A percentile compares a stretch with the other conserved stretches of the same genome.
phyloP scores from a whole-genome alignment of 768 basidiomycete genomes.

The Cyclocybe cylindracea region DNA sequence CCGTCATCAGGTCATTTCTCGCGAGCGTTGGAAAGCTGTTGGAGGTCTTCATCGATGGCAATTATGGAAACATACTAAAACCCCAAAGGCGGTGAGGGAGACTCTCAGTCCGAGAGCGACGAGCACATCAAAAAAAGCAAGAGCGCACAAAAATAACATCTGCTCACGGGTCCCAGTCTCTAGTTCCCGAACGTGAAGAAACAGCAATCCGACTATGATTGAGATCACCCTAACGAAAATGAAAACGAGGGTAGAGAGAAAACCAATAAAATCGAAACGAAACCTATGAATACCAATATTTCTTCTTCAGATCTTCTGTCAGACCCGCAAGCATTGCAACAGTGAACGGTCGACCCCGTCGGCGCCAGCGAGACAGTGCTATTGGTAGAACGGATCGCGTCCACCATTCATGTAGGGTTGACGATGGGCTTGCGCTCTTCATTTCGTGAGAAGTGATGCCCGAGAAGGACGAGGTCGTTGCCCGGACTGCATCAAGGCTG shows the following conservation, averaged over 20 bases:
- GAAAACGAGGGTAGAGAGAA: constrained; percentile 4
- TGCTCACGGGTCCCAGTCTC: no score
- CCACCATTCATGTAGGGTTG: constrained; percentile 36
- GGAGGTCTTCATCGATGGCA: no score
- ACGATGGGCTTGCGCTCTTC: constrained; percentile 33
- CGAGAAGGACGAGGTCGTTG: constrained; percentile 48
- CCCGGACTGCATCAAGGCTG: constrained; percentile 18
- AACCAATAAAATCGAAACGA: constrained; percentile 8
- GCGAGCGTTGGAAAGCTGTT: no score
- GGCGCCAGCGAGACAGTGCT: constrained; percentile 41
- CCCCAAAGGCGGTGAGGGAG: no score
- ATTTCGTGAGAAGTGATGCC: constrained; percentile 26
- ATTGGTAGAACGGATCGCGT: constrained; percentile 39
- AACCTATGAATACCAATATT: constrained; percentile 32
- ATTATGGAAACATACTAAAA: no score
- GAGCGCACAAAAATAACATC: no score
- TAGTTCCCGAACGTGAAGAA: not conserved
- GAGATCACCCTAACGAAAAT: not conserved
- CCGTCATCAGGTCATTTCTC: no score
- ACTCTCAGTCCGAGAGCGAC: no score
- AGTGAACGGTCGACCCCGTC: constrained; percentile 44
- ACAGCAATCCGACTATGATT: not conserved
- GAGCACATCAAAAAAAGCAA: no score
- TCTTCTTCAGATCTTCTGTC: constrained; percentile 54
- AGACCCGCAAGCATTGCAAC: constrained; percentile 66